Evolutionary conservation across 768 basidiomycete genomes (phyloP), one percentile per base, ranked within the genome.

Genomic region (Leucocoprinus sp.): DNA sequence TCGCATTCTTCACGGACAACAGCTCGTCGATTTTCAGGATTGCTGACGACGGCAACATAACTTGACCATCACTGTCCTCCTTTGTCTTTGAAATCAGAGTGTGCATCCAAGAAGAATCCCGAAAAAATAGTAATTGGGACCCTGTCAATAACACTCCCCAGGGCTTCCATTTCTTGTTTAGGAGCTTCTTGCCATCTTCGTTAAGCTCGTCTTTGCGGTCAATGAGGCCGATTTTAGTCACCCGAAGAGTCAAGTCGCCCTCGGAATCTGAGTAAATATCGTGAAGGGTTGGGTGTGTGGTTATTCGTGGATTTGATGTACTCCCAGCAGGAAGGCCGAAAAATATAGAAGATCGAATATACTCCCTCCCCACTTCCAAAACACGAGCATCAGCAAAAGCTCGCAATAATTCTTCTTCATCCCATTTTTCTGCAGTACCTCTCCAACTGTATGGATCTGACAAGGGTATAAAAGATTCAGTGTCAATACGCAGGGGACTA

Each of bases 61-160:
- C n/a, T 8, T 56, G 12, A 43, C 63, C 64, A 14, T 62, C 60
- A 38, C 60, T 55, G 39, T 60, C 56, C 8, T 60, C 49, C 14
- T 61, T 43, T 42, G 33, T 18, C 24, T 48, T 47, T 12, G 48
- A 45, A n/a, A 48, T 42, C 50, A 54, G 21, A 1, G 40, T 4
- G 15, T 73, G 26, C 22, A 42, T 38, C 78, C 74, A 81, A 11
- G 73, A 56, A 2, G 74, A 60, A 61, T 91, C 87, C 22, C 85
- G 84, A 65, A 92, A 93, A 60, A 98, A 84, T 36, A 97, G 72
- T 3, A 99, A 69, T 55, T 97, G 95, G 4, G 91, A 93, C 19
- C 80, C 84, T 3, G 92, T 93, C 45, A 99, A 69, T 40, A 93
- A 71, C 7, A 92, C 86, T 50, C 79, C 82, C 74, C 83, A 93